Evolutionary conservation across 257 asterid genomes (phyloP).

Genomic region (Linderniella brevidens): DNA sequence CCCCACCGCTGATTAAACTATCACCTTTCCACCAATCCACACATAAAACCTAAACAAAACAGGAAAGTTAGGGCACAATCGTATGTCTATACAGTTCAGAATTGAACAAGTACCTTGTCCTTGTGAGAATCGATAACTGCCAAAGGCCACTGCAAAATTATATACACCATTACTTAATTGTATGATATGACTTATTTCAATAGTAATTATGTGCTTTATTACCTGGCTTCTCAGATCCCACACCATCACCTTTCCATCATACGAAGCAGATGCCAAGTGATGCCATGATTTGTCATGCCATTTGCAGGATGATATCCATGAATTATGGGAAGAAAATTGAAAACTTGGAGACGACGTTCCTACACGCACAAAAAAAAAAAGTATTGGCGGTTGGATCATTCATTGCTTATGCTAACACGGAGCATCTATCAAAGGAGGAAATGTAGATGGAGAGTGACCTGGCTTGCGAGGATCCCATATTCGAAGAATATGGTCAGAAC

Average conservation of each 20-base stretch:
- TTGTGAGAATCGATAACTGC: constrained; percentile 58
- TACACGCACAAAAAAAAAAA: constrained; percentile 12
- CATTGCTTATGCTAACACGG: neutral
- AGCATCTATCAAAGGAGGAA: neutral
- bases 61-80: no score
- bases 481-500: constrained; percentile 72
- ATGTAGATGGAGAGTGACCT: constrained; percentile 24
- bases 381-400: neutral
- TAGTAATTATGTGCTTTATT: constrained; percentile 10
- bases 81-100: no score
- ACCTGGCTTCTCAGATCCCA: constrained; percentile 99
- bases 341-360: constrained; percentile 68
- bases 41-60: constrained; percentile 45
- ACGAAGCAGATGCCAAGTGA: constrained; percentile 82
- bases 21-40: constrained; percentile 90
- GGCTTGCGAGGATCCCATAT: constrained; percentile 99
- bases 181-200: constrained; percentile 1
- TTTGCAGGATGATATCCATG: constrained; percentile 95
- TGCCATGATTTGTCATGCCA: constrained; percentile 86
- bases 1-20: constrained; percentile 77
- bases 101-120: constrained; percentile 52
- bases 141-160: constrained; percentile 75
- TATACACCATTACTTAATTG: constrained; percentile 8
- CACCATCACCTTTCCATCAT: constrained; percentile 92
- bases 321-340: constrained; percentile 71